phyloP scores from a whole-genome alignment of 2,329 filamentous ascomycete species.

The Fusarium armeniacum region DNA sequence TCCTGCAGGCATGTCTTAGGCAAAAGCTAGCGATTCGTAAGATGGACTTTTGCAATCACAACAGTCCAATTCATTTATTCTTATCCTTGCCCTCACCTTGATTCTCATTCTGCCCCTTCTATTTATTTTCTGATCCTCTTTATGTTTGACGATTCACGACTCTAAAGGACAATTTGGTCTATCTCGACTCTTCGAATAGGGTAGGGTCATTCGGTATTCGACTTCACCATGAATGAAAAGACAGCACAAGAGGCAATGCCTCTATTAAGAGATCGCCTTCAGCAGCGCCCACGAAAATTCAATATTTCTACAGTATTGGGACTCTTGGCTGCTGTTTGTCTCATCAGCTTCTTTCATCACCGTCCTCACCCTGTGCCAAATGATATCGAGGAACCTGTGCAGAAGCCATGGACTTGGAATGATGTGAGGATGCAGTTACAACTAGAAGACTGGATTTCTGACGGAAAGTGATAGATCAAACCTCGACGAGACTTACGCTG shows the following conservation, averaged over 20 bases:
- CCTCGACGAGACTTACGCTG: slow-evolving; percentile 51
- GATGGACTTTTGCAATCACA: neutral
- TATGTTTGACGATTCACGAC: neutral
- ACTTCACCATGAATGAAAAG: slow-evolving; percentile 41
- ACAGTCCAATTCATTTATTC: slow-evolving; percentile 7
- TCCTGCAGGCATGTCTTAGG: slow-evolving; percentile 36
- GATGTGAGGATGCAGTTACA: slow-evolving; percentile 33
- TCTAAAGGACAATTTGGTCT: neutral
- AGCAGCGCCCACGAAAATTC: slow-evolving; percentile 20
- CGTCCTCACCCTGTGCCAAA: slow-evolving; percentile 24
- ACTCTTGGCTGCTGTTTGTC: slow-evolving; percentile 37
- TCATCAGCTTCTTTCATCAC: slow-evolving; percentile 43
- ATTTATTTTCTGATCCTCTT: neutral
- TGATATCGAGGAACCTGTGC: slow-evolving; percentile 6
- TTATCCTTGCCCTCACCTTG: neutral
- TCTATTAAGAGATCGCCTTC: slow-evolving; percentile 25
- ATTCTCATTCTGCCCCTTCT: neutral
- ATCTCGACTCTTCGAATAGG: neutral
- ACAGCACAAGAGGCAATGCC: slow-evolving; percentile 26
- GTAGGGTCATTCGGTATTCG: neutral
- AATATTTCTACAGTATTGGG: slow-evolving; percentile 29
- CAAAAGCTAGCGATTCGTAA: slow-evolving; percentile 30
- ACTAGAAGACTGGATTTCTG: neutral
- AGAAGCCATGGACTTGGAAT: slow-evolving; percentile 48
- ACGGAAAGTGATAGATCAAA: slow-evolving; percentile 52